A percentile compares a stretch with the other conserved stretches of the same genome.
Evolutionary conservation across 176 grass and related monocot species (phyloP).

Genomic region (Phoenix roebelenii): DNA sequence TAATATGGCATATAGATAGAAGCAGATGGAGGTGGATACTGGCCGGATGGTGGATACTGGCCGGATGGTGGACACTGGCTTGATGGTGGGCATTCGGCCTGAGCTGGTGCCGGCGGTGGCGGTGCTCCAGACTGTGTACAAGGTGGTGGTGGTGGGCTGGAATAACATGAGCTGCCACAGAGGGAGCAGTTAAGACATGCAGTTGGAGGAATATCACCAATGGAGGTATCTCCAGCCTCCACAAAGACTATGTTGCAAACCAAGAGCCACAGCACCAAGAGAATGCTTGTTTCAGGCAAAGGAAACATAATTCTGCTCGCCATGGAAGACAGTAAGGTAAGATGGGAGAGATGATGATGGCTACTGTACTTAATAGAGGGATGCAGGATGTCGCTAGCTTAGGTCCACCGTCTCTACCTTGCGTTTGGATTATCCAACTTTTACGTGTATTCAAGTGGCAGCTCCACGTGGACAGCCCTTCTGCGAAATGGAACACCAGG

Average conservation of each 20-base stretch:
- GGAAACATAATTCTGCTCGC: background rate
- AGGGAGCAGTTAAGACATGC: constrained; percentile 3
- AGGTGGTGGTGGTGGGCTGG: background rate
- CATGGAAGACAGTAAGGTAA: background rate
- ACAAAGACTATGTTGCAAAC: background rate
- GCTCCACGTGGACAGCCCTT: background rate
- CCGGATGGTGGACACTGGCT: background rate
- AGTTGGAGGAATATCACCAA: background rate
- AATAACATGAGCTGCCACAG: constrained; percentile 7
- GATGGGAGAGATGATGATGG: background rate
- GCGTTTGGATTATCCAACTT: background rate
- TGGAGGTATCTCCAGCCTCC: background rate
- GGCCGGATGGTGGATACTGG: background rate
- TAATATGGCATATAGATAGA: constrained; percentile 3
- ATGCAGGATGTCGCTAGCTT: background rate
- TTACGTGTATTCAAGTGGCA: background rate
- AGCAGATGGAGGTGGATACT: background rate
- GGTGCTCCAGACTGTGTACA: background rate
- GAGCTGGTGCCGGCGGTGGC: background rate
- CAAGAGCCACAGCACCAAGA: background rate
- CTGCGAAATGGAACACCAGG: background rate
- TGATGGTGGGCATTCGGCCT: background rate
- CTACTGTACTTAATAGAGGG: background rate
- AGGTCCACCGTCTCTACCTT: background rate
- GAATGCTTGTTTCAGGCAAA: background rate